phyloP scores from a whole-genome alignment of 2,329 filamentous ascomycete genomes.

The Colletotrichum sp. region DNA sequence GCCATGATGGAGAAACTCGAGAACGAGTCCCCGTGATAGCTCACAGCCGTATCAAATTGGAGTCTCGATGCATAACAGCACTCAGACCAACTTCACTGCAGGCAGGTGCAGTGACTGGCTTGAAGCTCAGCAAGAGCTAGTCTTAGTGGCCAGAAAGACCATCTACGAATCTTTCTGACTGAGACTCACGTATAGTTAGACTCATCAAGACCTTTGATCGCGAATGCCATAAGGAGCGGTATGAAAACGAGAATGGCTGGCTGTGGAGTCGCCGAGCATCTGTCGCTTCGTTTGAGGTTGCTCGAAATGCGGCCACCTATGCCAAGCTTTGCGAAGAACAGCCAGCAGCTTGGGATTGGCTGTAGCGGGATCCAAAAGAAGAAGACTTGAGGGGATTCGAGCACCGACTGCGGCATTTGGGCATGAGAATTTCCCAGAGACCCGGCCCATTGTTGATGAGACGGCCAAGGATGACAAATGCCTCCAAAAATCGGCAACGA shows the following conservation, averaged over 20 bases:
- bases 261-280: too few species aligned
- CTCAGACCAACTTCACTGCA: background rate
- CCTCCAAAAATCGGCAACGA: background rate
- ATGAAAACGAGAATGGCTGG: too few species aligned
- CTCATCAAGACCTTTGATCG: fast-evolving
- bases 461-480: too few species aligned
- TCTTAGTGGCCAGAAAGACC: background rate
- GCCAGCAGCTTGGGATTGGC: too few species aligned
- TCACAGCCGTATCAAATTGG: fast-evolving
- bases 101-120: background rate
- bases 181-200: background rate
- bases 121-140: background rate
- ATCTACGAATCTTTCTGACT: background rate
- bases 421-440: fast-evolving
- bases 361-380: too few species aligned
- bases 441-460: too few species aligned
- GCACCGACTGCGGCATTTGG: background rate
- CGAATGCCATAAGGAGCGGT: background rate
- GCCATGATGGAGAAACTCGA: background rate
- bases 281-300: too few species aligned
- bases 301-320: background rate
- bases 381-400: too few species aligned
- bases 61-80: background rate
- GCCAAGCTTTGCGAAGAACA: background rate
- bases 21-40: background rate